A percentile compares a stretch with the other conserved stretches of the same genome.
Conservation (phyloP, 805 yeast species). For the Wickerhamiella kurtzmanii region DNA sequence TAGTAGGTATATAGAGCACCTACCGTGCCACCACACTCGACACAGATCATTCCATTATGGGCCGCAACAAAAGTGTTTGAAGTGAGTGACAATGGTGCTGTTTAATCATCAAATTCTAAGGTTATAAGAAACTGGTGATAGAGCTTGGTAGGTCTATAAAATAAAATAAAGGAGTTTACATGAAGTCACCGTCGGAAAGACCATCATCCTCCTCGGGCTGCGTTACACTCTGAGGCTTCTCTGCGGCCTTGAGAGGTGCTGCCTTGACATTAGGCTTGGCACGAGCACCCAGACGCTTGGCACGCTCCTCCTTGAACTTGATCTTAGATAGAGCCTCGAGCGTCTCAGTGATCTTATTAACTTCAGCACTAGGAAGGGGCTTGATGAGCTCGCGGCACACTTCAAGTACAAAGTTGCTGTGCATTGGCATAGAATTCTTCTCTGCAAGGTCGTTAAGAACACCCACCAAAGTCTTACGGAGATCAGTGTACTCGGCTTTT, state of each 20-base stretch:
- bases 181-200: conserved; percentile 31
- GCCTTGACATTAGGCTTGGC: conserved; percentile 75
- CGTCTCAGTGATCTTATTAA: conserved; percentile 75
- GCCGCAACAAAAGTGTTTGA: background rate
- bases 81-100: background rate
- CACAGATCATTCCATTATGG: conserved; percentile 55
- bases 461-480: conserved; percentile 58
- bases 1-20: conserved; percentile 55
- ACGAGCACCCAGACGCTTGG: conserved; percentile 78
- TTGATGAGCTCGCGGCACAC: conserved; percentile 70
- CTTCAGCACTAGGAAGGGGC: conserved; percentile 70
- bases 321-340: conserved; percentile 69
- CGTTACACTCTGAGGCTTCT: conserved; percentile 38
- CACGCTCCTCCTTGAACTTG: conserved; percentile 82
- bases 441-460: conserved; percentile 48
- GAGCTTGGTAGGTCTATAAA: too few species aligned
- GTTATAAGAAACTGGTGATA: too few species aligned
- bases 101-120: too few species aligned
- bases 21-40: conserved; percentile 66
- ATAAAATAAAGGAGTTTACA: too few species aligned
- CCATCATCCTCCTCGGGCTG: conserved; percentile 33
- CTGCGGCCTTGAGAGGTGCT: conserved; percentile 43
- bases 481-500: conserved; percentile 64
- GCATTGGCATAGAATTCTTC: conserved; percentile 45
- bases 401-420: conserved; percentile 70